Base-by-base conservation (phyloP, 495 filamentous ascomycete species). In the Penicillium canescens region DNA sequence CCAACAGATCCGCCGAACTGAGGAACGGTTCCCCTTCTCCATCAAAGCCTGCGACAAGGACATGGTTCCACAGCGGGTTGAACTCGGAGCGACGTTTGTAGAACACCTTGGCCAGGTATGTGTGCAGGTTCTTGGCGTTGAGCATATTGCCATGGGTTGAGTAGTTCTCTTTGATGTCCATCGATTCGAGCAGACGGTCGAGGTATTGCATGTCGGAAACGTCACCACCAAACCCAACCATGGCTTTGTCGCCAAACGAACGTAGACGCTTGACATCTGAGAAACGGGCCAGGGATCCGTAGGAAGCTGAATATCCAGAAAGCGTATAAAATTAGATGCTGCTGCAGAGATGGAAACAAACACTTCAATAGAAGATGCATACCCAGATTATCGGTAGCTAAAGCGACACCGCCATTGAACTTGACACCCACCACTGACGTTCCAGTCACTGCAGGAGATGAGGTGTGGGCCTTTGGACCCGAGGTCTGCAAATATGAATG, bases 201-300 rank as follows among this genome's bases (percentile, higher is more conserved):
- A 98, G 85, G 74, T 92, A 91, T 76, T 98, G 94, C 94, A 98
- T 98, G 78, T 98, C 94, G 54, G 88, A 92, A 48, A 98, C 90
- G 77, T 98, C 88, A 72, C 95, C 90, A 71, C 91, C 87, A 78
- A 96, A 93, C 55, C 91, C 88, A 67, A 98, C 73, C 50, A 97
- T 73, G 24, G 88, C 86, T 37, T 82, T 77, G 23, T 77, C 70
- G 59, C 84, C 80, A 74, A 98, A 98, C 53, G 83, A 78, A 56
- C 88, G 89, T 53, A 98, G 88, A 55, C 82, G 82, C 64, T 97
- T 92, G 60, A 97, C 90, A 73, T 96, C 89, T 62, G 90, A 90
- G 81, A 98, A 98, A 61, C 94, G 91, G 36, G 94, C 91, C 47
- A 98, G 87, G 50, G 93, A 96, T 61, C 94, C 94, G 74, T 98